phyloP scores from a whole-genome alignment of 805 yeast genomes.

The Citeromyces nyonsensis region DNA sequence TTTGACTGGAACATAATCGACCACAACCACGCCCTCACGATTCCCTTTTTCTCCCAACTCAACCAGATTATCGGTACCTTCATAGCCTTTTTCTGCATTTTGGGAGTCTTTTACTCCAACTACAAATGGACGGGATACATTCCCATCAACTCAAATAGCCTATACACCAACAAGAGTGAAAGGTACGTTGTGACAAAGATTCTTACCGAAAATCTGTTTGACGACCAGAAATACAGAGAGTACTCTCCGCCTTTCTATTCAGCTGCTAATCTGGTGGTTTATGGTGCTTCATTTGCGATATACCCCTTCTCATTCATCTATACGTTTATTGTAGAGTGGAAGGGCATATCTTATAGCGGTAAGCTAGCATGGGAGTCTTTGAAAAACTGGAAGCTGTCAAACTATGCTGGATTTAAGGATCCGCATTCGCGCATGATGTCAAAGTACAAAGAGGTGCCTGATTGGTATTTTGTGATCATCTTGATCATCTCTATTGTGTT shows the following conservation, averaged over 20 bases:
- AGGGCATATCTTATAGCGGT: neutral
- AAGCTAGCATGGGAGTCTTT: too few species aligned
- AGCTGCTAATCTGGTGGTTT: neutral
- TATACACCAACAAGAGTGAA: conserved; percentile 32
- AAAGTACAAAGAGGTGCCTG: conserved; percentile 55
- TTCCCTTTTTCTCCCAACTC: too few species aligned
- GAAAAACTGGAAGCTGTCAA: neutral
- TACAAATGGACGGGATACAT: conserved; percentile 34
- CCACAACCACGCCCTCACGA: too few species aligned
- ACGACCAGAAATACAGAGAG: neutral
- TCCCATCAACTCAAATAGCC: conserved; percentile 36
- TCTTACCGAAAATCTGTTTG: neutral
- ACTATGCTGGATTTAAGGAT: conserved; percentile 1
- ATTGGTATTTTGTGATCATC: conserved; percentile 45
- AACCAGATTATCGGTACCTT: conserved; percentile 36
- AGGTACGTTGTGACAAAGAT: conserved; percentile 8
- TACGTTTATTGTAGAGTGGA: neutral
- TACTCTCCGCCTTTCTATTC: conserved; percentile 1
- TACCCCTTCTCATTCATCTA: neutral
- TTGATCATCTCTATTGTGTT: conserved; percentile 28
- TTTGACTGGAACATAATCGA: conserved; percentile 74
- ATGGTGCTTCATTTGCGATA: conserved; percentile 1
- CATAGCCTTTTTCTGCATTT: conserved; percentile 41
- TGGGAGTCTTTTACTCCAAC: conserved; percentile 27
- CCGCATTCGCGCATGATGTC: conserved; percentile 33